Base-by-base conservation (phyloP, 2,329 filamentous ascomycete genomes). In the Aspergillus ibericus region DNA sequence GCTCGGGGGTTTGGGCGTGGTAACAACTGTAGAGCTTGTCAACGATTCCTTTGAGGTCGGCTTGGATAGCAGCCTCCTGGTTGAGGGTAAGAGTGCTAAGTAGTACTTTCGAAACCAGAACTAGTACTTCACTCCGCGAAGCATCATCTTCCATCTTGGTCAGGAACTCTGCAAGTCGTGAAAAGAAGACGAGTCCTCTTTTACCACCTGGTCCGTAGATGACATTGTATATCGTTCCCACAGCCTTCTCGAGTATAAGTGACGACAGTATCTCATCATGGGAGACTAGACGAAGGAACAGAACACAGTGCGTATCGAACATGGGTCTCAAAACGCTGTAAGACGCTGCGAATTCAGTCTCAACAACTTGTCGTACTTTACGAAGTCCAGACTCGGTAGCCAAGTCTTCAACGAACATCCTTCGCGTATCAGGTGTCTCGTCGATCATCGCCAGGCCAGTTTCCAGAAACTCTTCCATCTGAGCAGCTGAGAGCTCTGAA, bases 141-240 rank as follows among this genome's bases (percentile, higher is more conserved):
- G 1, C 25, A 20, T 35, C 40, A 12, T 5, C 16, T 32, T 25
- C n/a, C 6, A 27, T 6, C 13, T 35, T 22, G 9, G n/a, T 27
- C 12, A 56, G 13, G 16, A 18, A 54, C 10, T 40, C 40, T 13
- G 54, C 15, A 35, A 59, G 27, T 18, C 15, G 47, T 22, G 15
- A 18, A 7, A 61, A 55, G 25, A 61, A 61, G 2, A 3, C 16
- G n/a, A 59, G 38, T 9, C 18, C 59, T 18, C 57, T 38, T 3
- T 16, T 53, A 9, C 59, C 56, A n/a, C 55, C 22, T 2, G 34
- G 56, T 5, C 59, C 59, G 20, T 61, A 59, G 10, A 61, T 54
- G 20, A 59, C 56, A 22, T 61, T 61, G 32, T 59, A 61, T 13
- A 61, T 59, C 6, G 59, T 61, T n/a, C 59, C 59, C 7, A 59